Conservation (phyloP, 345 rosid species). For the Eucalyptus victrix region DNA sequence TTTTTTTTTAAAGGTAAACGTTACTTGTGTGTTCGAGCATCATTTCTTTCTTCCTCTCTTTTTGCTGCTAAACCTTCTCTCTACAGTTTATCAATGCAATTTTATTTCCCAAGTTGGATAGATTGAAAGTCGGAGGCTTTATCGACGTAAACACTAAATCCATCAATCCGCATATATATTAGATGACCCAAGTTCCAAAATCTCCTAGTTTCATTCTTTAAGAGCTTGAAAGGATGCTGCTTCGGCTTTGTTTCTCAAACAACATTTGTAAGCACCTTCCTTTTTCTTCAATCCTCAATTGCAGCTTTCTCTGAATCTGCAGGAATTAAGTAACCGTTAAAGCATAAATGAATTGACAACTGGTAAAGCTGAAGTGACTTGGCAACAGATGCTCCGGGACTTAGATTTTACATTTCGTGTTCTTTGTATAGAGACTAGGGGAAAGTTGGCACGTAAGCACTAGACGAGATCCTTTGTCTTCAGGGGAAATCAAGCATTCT, state of each 20-base stretch:
- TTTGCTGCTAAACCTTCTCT: not conserved
- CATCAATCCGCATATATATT: not conserved
- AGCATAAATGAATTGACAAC: not conserved
- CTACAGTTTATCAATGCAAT: not conserved
- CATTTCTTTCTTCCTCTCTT: not conserved
- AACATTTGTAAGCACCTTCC: slow-evolving; percentile 35
- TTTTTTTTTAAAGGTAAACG: too few relatives aligned
- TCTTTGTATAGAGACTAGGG: not conserved
- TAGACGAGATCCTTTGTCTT: not conserved
- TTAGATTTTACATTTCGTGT: not conserved
- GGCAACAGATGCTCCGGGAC: not conserved
- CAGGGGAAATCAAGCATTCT: not conserved
- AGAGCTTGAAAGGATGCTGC: not conserved
- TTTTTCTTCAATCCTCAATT: slow-evolving; percentile 33
- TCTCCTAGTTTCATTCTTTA: not conserved
- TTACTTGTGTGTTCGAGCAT: not conserved
- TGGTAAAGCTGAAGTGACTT: not conserved
- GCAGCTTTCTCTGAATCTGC: slow-evolving; percentile 63
- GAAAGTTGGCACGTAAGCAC: not conserved
- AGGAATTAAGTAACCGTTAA: not conserved
- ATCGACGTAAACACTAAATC: not conserved
- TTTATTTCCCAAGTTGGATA: not conserved
- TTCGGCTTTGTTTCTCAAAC: slow-evolving; percentile 45
- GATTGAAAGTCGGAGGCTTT: not conserved
- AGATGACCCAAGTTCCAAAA: not conserved